These are phyloP conservation scores for Gossypium bickii DNA, from an alignment of 345 rosid genomes.

Conservation along the genomic window DNA sequence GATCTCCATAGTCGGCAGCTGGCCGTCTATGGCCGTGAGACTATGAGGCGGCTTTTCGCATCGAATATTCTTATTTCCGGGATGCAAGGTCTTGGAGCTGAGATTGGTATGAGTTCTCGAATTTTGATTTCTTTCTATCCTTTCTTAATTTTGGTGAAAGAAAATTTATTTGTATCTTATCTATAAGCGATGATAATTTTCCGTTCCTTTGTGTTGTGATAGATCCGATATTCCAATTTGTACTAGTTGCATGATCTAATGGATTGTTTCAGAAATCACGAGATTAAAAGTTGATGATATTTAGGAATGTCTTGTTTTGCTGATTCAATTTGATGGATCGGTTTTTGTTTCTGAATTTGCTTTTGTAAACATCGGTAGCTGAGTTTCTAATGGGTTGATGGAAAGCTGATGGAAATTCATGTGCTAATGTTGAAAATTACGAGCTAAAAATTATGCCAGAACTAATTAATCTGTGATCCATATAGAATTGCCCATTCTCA, in stretches of 20 bases:
- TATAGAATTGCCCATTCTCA: no score
- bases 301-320: background rate
- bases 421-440: background rate
- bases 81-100: conserved; percentile 91
- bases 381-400: background rate
- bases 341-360: background rate
- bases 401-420: no score
- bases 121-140: background rate
- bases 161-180: background rate
- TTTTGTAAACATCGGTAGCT: background rate
- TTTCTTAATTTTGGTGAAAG: background rate
- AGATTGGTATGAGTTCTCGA: conserved; percentile 58
- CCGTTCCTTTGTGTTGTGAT: background rate
- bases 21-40: conserved; percentile 95
- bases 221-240: background rate
- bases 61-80: conserved; percentile 85
- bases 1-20: conserved; percentile 98
- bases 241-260: background rate
- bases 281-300: background rate
- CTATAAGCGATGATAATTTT: background rate
- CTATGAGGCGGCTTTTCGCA: conserved; percentile 92
- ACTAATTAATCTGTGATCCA: background rate
- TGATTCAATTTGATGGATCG: background rate
- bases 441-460: background rate
- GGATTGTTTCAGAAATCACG: background rate